These are phyloP conservation scores for Coemansia sp. DNA, from an alignment of 192 early-diverging fungal species.

Conservation along the genomic window DNA sequence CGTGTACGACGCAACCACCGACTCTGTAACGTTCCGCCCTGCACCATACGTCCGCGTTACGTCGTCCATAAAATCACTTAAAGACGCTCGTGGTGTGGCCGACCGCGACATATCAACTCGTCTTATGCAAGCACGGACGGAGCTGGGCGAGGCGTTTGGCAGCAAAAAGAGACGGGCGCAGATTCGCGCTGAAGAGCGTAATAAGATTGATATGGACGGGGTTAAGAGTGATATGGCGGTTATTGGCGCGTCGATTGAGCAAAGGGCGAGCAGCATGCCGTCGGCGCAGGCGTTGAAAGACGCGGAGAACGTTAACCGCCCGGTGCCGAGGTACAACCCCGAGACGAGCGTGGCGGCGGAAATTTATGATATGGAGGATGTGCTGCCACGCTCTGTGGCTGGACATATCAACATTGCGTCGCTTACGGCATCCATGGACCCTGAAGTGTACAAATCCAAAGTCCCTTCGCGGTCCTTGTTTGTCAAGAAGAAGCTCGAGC, in stretches of 20 bases:
- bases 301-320: constrained; percentile 58
- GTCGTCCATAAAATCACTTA: constrained; percentile 69
- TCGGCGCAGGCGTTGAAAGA: constrained; percentile 56
- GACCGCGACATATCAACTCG: constrained; percentile 41
- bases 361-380: constrained; percentile 79
- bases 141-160: constrained; percentile 90
- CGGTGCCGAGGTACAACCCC: constrained; percentile 75
- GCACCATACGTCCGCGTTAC: constrained; percentile 67
- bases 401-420: constrained; percentile 63
- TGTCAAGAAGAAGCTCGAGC: constrained; percentile 39
- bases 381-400: constrained; percentile 66
- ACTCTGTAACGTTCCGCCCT: constrained; percentile 68
- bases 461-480: constrained; percentile 33
- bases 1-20: constrained; percentile 68
- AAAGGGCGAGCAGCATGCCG: constrained; percentile 63
- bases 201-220: constrained; percentile 74
- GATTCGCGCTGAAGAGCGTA: constrained; percentile 80
- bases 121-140: constrained; percentile 66
- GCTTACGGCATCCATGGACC: constrained; percentile 53
- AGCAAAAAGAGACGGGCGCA: constrained; percentile 84
- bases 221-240: constrained; percentile 63
- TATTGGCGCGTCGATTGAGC: constrained; percentile 71
- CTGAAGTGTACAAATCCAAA: constrained; percentile 20
- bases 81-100: constrained; percentile 52
- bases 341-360: constrained; percentile 64